Conservation (phyloP, 805 yeast genomes). For the Yarrowia deformans region DNA sequence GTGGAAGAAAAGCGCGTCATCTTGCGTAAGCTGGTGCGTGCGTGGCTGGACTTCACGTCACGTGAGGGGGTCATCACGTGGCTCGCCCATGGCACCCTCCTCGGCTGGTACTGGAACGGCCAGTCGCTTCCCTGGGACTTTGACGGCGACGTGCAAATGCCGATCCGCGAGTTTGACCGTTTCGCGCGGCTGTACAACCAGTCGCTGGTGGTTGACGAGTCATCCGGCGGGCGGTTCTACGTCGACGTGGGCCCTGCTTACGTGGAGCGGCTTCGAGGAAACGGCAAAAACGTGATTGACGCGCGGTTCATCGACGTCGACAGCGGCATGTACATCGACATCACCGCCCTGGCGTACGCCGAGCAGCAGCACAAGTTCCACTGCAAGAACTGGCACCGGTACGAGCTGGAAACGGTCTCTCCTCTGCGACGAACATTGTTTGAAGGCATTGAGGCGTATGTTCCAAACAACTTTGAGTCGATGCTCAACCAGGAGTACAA, state of each 20-base stretch:
- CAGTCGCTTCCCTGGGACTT: slow-evolving; percentile 62
- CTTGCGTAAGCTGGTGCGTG: slow-evolving; percentile 57
- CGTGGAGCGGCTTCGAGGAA: slow-evolving; percentile 58
- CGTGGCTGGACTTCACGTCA: slow-evolving; percentile 57
- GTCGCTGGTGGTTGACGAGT: slow-evolving; percentile 56
- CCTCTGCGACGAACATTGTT: slow-evolving; percentile 63
- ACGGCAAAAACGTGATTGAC: slow-evolving; percentile 60
- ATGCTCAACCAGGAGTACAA: slow-evolving; percentile 54
- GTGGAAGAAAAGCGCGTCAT: slow-evolving; percentile 55
- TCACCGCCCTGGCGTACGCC: slow-evolving; percentile 57
- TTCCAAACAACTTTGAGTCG: slow-evolving; percentile 54
- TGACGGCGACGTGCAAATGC: slow-evolving; percentile 59
- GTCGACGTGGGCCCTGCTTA: slow-evolving; percentile 60
- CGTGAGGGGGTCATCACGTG: slow-evolving; percentile 56
- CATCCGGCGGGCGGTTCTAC: slow-evolving; percentile 40
- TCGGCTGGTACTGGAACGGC: slow-evolving; percentile 62
- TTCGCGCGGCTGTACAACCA: slow-evolving; percentile 58
- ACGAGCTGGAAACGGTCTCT: slow-evolving; percentile 57
- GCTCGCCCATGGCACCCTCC: slow-evolving; percentile 59
- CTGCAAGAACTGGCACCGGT: slow-evolving; percentile 67
- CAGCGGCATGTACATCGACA: slow-evolving; percentile 66
- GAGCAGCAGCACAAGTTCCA: slow-evolving; percentile 46
- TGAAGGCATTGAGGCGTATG: slow-evolving; percentile 62
- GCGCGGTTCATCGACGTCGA: slow-evolving; percentile 67
- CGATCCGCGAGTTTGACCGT: slow-evolving; percentile 57